Evolutionary conservation across 2,329 filamentous ascomycete species (phyloP).

Genomic region (Paecilomyces niveus): DNA sequence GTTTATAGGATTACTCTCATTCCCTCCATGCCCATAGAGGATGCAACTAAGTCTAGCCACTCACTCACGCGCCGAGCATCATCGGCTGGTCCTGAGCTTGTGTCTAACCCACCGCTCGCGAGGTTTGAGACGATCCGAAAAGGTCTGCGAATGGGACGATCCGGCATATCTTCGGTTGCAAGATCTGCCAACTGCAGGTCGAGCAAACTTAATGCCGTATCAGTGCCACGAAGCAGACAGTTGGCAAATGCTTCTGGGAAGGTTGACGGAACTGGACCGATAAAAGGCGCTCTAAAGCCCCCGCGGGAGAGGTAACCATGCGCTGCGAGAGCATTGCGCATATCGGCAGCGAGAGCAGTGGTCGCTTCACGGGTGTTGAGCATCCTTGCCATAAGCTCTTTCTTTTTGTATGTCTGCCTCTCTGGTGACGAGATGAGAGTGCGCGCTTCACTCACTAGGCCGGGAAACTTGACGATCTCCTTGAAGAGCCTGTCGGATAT

Average conservation of each 20-base stretch:
- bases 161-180: not conserved
- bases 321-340: conserved; percentile 10
- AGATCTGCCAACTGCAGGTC: conserved; percentile 10
- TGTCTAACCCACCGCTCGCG: not conserved
- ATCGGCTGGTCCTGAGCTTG: not conserved
- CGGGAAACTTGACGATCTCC: conserved; percentile 16
- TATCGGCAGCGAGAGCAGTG: conserved; percentile 3
- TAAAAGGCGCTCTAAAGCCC: conserved; percentile 7
- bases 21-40: conserved; percentile 17
- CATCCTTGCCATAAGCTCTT: conserved; percentile 1
- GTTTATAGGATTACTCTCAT: conserved; percentile 8
- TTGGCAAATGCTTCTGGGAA: conserved; percentile 17
- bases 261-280: conserved; percentile 14
- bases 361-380: conserved; percentile 1
- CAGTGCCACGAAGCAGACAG: conserved; percentile 13
- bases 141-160: not conserved
- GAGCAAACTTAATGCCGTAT: conserved; percentile 11
- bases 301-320: conserved; percentile 5
- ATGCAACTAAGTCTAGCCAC: conserved; percentile 16
- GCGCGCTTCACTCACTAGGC: conserved; percentile 10
- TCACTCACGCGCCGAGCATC: conserved; percentile 4
- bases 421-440: conserved; percentile 1
- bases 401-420: not conserved
- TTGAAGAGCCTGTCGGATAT: conserved; percentile 17
- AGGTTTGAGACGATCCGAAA: not conserved